These are phyloP conservation scores for Eucommia ulmoides DNA, from an alignment of 257 asterid genomes.

Conservation along the genomic window DNA sequence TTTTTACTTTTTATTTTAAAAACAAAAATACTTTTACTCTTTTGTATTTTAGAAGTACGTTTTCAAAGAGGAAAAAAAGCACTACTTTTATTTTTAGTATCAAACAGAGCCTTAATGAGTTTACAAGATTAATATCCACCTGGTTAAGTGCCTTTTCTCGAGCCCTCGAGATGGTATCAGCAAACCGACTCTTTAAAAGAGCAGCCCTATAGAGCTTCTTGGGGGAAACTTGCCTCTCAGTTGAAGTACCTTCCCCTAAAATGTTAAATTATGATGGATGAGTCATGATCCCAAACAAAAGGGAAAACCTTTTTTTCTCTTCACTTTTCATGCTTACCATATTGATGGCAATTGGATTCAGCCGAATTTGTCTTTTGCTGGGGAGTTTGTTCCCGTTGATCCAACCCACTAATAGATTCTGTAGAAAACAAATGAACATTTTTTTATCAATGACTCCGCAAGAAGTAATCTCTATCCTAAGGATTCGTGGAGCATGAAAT, in stretches of 20 bases:
- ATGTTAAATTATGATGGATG: constrained; percentile 8
- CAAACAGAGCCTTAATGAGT: no score
- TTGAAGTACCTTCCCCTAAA: constrained; percentile 47
- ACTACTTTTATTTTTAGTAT: no score
- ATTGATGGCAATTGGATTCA: constrained; percentile 48
- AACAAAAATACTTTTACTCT: background rate
- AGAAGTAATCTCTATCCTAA: no score
- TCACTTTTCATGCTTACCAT: constrained; percentile 38
- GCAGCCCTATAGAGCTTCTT: constrained; percentile 85
- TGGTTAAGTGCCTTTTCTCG: constrained; percentile 65
- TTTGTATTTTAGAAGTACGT: no score
- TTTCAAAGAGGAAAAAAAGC: no score
- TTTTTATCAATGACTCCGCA: no score
- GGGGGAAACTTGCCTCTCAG: constrained; percentile 61
- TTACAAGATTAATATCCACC: no score
- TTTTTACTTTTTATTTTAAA: background rate
- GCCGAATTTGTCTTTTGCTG: constrained; percentile 37
- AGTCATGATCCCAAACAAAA: constrained; percentile 6
- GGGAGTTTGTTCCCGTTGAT: constrained; percentile 46
- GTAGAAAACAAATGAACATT: constrained; percentile 23
- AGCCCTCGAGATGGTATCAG: constrained; percentile 86
- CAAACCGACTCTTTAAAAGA: constrained; percentile 53
- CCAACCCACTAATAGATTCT: constrained; percentile 51
- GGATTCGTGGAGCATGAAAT: no score
- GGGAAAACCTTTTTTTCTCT: constrained; percentile 6